Evolutionary conservation across 805 yeast genomes (phyloP), one percentile per base, ranked within the genome.

Genomic region (Candida mattraensis): DNA sequence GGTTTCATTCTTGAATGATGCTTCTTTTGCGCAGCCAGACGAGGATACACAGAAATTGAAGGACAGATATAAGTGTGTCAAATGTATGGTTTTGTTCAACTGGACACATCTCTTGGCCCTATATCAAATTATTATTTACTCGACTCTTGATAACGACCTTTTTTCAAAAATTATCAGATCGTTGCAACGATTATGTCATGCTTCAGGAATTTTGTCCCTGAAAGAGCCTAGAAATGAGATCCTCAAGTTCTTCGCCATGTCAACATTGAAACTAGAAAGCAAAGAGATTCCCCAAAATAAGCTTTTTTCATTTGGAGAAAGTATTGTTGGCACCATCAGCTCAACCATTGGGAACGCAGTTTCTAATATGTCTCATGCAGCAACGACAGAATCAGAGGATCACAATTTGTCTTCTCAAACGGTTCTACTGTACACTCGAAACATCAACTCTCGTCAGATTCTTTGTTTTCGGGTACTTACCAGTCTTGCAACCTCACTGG

Each of bases 401-500:
- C 19, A 18, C 5, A 24, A 32, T 8, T 31, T 14, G 7, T 36
- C 31, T 5, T 33, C 42, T 5, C 35, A 26, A 4, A 13, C 40
- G n/a, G 12, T 39, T 3, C 32, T 40, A 4, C 30, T 58, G 16
- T 63, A 70, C 29, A 52, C 72, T 1, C 61, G 83, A 40, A 54
- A 56, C 20, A 64, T 85, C 28, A 76, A 80, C 40, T 69, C 85
- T 0, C 71, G 95, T 35, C 87, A 86, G 43, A 70, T 86, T 1
- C 70, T 81, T 7, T 78, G 95, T 47, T 74, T 87, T 24, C 68
- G 96, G 32, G 96, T 95, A 0, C 59, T 91, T 24, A 64, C 81
- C 3, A 84, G 87, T 41, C 64, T 91, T 31, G 88, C 91, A 0
- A 72, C 80, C 3, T 84, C 96, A 0, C 60, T 91, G n/a, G 97